These are phyloP conservation scores for Nepenthes alata DNA, from an alignment of 179 eudicot species.

Conservation along the genomic window DNA sequence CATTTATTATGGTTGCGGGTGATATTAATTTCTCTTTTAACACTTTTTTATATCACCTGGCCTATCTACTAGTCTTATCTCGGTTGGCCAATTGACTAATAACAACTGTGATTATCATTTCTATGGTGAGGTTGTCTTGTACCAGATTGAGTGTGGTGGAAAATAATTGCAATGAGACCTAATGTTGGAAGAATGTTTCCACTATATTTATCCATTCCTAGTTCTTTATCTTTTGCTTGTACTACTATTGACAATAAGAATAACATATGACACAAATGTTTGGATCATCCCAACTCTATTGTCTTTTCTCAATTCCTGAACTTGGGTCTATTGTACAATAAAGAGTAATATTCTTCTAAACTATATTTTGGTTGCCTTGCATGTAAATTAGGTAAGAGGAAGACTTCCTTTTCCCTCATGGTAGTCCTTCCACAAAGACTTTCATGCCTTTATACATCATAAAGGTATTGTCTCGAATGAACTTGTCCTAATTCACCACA, in stretches of 20 bases:
- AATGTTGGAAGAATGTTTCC: not conserved
- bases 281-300: constrained; percentile 5
- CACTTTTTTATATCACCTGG: not conserved
- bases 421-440: not conserved
- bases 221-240: not conserved
- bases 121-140: not conserved
- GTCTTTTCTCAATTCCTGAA: not conserved
- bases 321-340: constrained; percentile 1
- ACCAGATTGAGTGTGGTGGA: no score
- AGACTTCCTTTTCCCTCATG: not conserved
- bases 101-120: not conserved
- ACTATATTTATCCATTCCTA: not conserved
- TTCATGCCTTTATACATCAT: constrained; percentile 1
- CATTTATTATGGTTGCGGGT: not conserved
- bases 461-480: not conserved
- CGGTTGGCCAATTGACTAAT: not conserved
- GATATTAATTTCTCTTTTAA: not conserved
- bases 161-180: no score
- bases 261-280: not conserved
- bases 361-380: no score
- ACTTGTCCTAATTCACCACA: not conserved
- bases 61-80: not conserved
- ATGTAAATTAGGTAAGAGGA: constrained; percentile 11
- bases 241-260: not conserved
- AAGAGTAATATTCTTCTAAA: not conserved